phyloP scores from a whole-genome alignment of 176 grass and related monocot species.

The Ensete glaucum region DNA sequence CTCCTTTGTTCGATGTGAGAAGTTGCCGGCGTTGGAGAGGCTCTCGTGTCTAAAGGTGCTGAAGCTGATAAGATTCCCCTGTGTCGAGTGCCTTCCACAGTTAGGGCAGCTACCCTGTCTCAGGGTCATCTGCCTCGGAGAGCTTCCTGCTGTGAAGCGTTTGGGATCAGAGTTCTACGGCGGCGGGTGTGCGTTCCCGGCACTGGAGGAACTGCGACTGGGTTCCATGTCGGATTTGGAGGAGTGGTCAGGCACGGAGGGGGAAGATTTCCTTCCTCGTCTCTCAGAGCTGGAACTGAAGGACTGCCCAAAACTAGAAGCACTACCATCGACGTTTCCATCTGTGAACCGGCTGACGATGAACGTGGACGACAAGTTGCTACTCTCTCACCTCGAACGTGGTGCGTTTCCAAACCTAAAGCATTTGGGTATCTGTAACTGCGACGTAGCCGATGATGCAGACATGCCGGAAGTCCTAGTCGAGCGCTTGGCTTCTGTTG shows the following conservation, averaged over 20 bases:
- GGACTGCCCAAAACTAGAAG: not conserved
- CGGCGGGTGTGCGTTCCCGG: too few species aligned
- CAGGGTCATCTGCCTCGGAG: not conserved
- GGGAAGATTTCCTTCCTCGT: conserved; percentile 6
- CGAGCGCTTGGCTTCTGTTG: too few species aligned
- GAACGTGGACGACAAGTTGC: not conserved
- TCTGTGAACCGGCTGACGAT: not conserved
- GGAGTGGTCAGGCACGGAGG: not conserved
- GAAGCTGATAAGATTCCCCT: not conserved
- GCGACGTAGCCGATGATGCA: too few species aligned
- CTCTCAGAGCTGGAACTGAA: not conserved
- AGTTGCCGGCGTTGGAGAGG: not conserved
- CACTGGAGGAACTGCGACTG: not conserved
- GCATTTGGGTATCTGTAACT: not conserved
- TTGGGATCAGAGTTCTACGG: too few species aligned
- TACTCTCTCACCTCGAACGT: not conserved
- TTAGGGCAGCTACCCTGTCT: conserved; percentile 2
- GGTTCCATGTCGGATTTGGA: not conserved
- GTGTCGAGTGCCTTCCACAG: not conserved
- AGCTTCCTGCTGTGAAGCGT: not conserved
- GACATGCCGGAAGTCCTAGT: too few species aligned
- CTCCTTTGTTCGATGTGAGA: not conserved
- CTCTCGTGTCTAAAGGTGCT: not conserved
- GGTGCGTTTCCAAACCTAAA: conserved; percentile 10
- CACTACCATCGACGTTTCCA: conserved; percentile 1